A percentile compares a stretch with the other conserved stretches of the same genome.
Evolutionary conservation across 2,329 filamentous ascomycete species (phyloP).

Genomic region (Drechslerella coelobrocha): DNA sequence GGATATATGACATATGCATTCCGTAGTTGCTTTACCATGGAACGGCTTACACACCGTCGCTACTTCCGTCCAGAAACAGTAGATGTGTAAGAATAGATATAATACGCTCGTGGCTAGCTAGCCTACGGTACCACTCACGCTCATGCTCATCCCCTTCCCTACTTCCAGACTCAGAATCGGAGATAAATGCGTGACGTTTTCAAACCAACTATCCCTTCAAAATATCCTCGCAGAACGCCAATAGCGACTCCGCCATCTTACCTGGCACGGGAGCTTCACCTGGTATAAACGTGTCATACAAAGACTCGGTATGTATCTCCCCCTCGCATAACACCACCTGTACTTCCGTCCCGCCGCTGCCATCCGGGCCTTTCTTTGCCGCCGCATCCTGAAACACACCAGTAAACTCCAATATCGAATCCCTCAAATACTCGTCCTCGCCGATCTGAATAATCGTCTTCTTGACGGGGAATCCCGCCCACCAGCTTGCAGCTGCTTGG

Average conservation of each 20-base stretch:
- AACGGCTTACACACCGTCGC: too few relatives aligned
- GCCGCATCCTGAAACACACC: constrained; percentile 59
- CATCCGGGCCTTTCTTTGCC: constrained; percentile 29
- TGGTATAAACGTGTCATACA: constrained; percentile 42
- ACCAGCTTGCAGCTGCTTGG: constrained; percentile 64
- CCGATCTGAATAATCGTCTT: constrained; percentile 65
- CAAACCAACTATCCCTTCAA: constrained; percentile 16
- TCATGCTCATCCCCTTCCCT: too few relatives aligned
- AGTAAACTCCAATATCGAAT: constrained; percentile 64
- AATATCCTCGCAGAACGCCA: constrained; percentile 30
- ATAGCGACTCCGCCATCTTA: constrained; percentile 36
- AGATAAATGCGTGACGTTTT: neutral
- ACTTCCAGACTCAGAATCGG: too few relatives aligned
- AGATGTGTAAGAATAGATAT: neutral
- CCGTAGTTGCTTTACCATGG: too few relatives aligned
- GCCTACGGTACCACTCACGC: neutral
- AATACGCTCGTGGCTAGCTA: neutral
- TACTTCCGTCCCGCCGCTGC: neutral
- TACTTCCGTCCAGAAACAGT: too few relatives aligned
- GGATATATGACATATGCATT: too few relatives aligned
- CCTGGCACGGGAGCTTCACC: constrained; percentile 21
- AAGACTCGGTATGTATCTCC: constrained; percentile 49
- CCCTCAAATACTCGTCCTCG: constrained; percentile 65
- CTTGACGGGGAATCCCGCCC: constrained; percentile 61
- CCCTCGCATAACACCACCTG: constrained; percentile 45